Evolutionary conservation across 2,329 filamentous ascomycete species (phyloP).

Genomic region (Fusarium bactridioides): DNA sequence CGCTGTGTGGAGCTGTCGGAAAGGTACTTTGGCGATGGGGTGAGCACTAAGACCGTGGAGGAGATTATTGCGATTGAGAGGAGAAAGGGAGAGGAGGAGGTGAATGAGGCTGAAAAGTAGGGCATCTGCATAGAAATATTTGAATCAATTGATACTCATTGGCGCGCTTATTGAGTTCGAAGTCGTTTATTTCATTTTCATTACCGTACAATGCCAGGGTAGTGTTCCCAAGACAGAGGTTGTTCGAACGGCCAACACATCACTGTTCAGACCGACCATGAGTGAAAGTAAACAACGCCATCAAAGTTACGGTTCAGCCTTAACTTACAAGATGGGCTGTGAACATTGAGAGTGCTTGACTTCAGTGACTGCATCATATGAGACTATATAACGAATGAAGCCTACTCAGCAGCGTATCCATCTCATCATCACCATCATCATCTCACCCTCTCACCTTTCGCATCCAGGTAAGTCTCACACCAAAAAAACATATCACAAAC

Average conservation of each 20-base stretch:
- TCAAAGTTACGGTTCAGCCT: background rate
- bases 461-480: background rate
- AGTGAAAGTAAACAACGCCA: too few relatives aligned
- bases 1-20: conserved; percentile 41
- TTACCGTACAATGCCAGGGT: background rate
- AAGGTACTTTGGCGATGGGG: conserved; percentile 39
- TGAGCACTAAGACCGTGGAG: conserved; percentile 38
- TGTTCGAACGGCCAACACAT: background rate
- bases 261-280: background rate
- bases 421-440: background rate
- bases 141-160: background rate
- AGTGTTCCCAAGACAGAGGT: background rate
- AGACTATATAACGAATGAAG: background rate
- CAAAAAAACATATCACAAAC: background rate
- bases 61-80: conserved; percentile 41
- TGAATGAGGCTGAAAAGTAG: conserved; percentile 27
- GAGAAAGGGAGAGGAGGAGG: conserved; percentile 40
- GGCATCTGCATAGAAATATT: background rate
- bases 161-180: background rate
- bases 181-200: background rate
- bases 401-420: background rate
- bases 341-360: background rate
- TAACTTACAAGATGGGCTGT: background rate
- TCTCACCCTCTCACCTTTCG: background rate
- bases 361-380: background rate